Conservation (phyloP, 495 filamentous ascomycete genomes). For the Daldinia loculata region DNA sequence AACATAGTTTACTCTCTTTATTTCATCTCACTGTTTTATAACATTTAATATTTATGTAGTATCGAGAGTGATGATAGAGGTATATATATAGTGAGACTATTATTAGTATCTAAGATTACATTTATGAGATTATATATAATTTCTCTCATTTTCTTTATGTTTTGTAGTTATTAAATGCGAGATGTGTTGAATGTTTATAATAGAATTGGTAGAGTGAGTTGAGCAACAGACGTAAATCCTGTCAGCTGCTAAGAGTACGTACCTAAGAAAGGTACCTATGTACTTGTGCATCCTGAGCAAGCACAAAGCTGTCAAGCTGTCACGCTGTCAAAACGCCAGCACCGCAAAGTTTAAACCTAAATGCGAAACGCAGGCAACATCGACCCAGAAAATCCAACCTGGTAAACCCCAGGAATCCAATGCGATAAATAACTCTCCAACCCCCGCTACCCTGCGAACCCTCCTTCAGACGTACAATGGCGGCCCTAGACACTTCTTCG, state of each 20-base stretch:
- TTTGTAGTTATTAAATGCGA: background rate
- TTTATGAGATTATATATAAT: background rate
- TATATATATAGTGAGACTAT: background rate
- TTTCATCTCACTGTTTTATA: background rate
- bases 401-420: background rate
- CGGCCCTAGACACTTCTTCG: conserved; percentile 54
- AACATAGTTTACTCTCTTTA: background rate
- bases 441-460: background rate
- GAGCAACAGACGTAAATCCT: too few relatives aligned
- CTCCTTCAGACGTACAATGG: conserved; percentile 33
- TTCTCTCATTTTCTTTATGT: background rate
- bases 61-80: background rate
- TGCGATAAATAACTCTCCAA: conserved; percentile 2
- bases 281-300: background rate
- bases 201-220: too few relatives aligned
- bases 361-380: background rate
- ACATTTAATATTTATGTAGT: background rate
- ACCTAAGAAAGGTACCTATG: background rate
- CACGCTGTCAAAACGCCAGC: conserved; percentile 1
- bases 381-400: background rate
- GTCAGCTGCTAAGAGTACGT: background rate
- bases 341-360: conserved; percentile 11
- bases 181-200: background rate
- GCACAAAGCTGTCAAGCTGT: background rate
- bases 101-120: background rate